Evolutionary conservation across 495 filamentous ascomycete genomes (phyloP), one percentile per base, ranked within the genome.

Genomic region (Neohortaea acidophila): DNA sequence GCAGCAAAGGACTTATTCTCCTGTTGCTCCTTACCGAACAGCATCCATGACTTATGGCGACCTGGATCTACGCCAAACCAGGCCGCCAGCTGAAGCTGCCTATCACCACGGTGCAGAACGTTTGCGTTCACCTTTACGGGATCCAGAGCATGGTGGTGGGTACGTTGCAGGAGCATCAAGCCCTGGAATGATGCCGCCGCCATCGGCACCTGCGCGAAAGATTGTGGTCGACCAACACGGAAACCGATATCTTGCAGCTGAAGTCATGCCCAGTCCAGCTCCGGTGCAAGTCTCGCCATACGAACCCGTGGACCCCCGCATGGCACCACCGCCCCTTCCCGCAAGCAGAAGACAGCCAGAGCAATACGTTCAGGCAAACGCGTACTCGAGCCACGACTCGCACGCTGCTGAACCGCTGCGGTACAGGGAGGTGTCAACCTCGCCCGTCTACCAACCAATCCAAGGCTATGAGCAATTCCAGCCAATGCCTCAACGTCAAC

Each of bases 121-220:
- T 32, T 73, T 70, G 11, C 62, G 67, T 15, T 73, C 72, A 0
- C 74, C 73, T 0, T 62, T 75, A 15, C 44, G 61, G 33, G n/a
- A n/a, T n/a, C n/a, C n/a, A n/a, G n/a, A n/a, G n/a, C n/a, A n/a
- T n/a, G n/a, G n/a, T n/a, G n/a, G n/a, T n/a, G n/a, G n/a, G n/a
- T n/a, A n/a, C n/a, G n/a, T 60, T 60, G n/a, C 40, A 40, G 17
- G 32, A 40, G 26, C 39, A 47, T 32, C 24, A 33, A 1, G 46
- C 54, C 11, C 43, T 49, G 22, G 24, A 2, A 52, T 53, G 44
- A 39, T 46, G 17, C 56, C 55, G 9, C 54, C 52, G n/a, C 47
- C 52, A 10, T 3, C 13, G 2, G 36, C 22, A 38, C 41, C 52
- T 6, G 44, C 48, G 13, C 44, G 45, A 14, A 51, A 45, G 3